Conservation (phyloP, 768 basidiomycete species). For the Collybia sordida region DNA sequence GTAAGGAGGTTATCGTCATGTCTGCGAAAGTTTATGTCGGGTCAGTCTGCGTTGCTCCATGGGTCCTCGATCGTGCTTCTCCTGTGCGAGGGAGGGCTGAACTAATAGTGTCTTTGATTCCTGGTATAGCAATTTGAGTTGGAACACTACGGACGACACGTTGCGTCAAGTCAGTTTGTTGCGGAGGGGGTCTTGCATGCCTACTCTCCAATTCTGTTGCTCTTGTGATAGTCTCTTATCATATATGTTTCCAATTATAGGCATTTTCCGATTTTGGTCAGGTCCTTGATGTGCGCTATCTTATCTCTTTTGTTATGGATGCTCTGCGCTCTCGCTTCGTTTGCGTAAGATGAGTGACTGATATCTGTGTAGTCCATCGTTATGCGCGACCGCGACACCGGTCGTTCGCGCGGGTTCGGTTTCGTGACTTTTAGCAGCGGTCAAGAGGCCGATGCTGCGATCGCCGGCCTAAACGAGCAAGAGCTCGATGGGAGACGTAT, state of each 20-base stretch:
- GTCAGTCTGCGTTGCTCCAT: conserved; percentile 74
- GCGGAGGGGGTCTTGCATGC: conserved; percentile 29
- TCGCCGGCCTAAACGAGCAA: conserved; percentile 76
- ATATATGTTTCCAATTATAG: conserved; percentile 56
- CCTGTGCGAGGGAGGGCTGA: conserved; percentile 44
- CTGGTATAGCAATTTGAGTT: conserved; percentile 86
- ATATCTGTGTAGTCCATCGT: conserved; percentile 78
- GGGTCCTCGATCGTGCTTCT: conserved; percentile 45
- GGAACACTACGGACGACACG: conserved; percentile 93
- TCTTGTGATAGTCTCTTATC: conserved; percentile 46
- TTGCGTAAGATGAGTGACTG: conserved; percentile 35
- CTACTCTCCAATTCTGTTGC: conserved; percentile 29
- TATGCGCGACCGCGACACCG: conserved; percentile 98
- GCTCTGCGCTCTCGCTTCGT: conserved; percentile 18
- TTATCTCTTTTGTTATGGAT: conserved; percentile 30
- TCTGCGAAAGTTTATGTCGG: conserved; percentile 90
- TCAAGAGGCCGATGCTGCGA: conserved; percentile 78
- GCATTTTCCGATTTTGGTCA: conserved; percentile 82
- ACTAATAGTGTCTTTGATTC: conserved; percentile 59
- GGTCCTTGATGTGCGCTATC: conserved; percentile 87
- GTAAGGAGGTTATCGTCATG: conserved; percentile 54
- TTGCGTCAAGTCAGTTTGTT: conserved; percentile 82
- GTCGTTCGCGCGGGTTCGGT: conserved; percentile 95
- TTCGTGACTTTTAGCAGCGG: conserved; percentile 77
- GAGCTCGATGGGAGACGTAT: conserved; percentile 93